Evolutionary conservation across 441 rosid genomes (phyloP), one percentile per base, ranked within the genome.

Genomic region (Populus hybrid): DNA sequence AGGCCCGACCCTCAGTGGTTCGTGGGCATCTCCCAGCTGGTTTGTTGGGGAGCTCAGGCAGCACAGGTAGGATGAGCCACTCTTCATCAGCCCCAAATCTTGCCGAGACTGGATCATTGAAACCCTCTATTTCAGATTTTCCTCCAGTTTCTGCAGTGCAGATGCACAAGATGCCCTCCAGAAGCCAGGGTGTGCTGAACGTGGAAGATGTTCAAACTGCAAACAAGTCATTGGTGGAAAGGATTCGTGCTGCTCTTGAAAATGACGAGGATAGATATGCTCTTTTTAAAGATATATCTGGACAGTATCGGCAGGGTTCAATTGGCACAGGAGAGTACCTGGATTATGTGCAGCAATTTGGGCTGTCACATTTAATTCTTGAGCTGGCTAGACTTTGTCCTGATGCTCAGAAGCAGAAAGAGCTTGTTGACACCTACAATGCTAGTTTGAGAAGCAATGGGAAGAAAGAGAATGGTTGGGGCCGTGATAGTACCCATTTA

Each of bases 311-410:
- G 38, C 97, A 88, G 82, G 98, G 94, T 80, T 85, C 83, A 11
- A 85, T 96, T 76, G 90, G 86, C 75, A 83, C 97, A 5, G 84
- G 21, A 69, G 82, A 67, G 46, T 96, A 96, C 83, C 87, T 96
- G 66, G 89, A 86, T 78, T 87, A 82, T 80, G 99, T 91, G 54
- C 73, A 73, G 76, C 89, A 88, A 50, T 92, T 85, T 80, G 95
- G 93, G 10, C 78, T 96, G 82, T 86, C 93, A 18, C 96, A 90
- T 87, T 88, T 93, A 74, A 88, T 92, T 79, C 83, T 84, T 63
- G 98, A 96, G 78, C 85, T 96, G 85, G 99, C 98, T 83, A 87
- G 90, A 77, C 92, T 94, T 57, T 92, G 91, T 30, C 99, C 99
- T 76, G 96, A 96, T 83, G 69, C 87, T 26, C 88, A 75, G 79